Evolutionary conservation across 345 rosid species (phyloP), one percentile per base, ranked within the genome.

Genomic region (Moricandia moricandioides): DNA sequence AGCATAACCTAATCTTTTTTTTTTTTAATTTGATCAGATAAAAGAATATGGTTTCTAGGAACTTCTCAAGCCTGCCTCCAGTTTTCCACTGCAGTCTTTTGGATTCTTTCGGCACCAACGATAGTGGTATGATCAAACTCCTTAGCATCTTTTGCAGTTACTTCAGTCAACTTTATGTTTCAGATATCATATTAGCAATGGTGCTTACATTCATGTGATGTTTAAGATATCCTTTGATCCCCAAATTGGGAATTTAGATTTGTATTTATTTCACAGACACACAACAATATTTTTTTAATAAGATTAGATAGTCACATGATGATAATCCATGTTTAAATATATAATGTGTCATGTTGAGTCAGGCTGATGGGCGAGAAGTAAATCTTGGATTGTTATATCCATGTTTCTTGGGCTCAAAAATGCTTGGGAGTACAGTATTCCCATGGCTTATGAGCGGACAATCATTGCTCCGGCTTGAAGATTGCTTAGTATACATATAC

Each of bases 291-390:
- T 27, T 24, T 12, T 57, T 12, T 27, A 2, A 57, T 57, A 24
- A 56, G 33, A 26, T 56, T 26, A 55, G 31, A 55, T 14, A 21
- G 14, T 26, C 13, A 21, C 30, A 54, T 11, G 59, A 54, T 21
- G 58, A 18, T 54, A 8, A 26, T 51, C 56, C 27, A 52, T 52
- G 57, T 52, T 3, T 52, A 8, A 52, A 17, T 52, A 52, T 52
- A 52, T 9, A 12, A 9, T 58, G 16, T 8, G 49, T 66, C 59
- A 13, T 60, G 24, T 37, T 60, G 67, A 49, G 67, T 79, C 70
- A 95, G 99, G 98, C 99, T 84, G 99, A 95, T 82, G 99, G 98
- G 43, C 79, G 97, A 75, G 97, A 86, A 85, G 91, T 92, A 77
- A 78, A 82, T 79, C 86, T 95, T 14, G 99, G 97, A 43, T 79